Conservation (phyloP, 2,329 filamentous ascomycete species). For the Pyricularia sp. region DNA sequence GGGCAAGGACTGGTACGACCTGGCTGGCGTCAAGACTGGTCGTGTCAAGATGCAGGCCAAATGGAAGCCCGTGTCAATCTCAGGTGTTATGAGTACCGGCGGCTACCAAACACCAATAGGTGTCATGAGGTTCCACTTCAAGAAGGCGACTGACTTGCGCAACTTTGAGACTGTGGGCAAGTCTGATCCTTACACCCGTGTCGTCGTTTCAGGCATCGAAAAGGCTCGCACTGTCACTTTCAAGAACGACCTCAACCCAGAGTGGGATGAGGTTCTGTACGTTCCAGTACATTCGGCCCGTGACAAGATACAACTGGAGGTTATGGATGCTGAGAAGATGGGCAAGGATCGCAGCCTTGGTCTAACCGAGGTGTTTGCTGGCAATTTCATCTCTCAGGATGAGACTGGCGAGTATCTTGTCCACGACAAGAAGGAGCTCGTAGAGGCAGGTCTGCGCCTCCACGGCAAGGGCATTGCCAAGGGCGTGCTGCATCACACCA, state of each 20-base stretch:
- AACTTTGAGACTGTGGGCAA: constrained; percentile 95
- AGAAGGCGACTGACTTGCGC: constrained; percentile 66
- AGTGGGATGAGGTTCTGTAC: constrained; percentile 93
- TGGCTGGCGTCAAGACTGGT: constrained; percentile 67
- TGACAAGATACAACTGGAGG: constrained; percentile 77
- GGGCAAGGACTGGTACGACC: constrained; percentile 91
- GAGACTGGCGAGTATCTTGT: constrained; percentile 71
- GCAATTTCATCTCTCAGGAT: constrained; percentile 67
- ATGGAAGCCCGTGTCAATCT: constrained; percentile 88
- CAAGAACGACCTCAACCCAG: constrained; percentile 87
- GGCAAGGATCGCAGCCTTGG: constrained; percentile 85
- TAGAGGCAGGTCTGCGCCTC: constrained; percentile 56
- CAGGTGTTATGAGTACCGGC: constrained; percentile 62
- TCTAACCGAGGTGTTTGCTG: constrained; percentile 59
- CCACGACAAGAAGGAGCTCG: constrained; percentile 59
- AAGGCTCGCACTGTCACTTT: constrained; percentile 90
- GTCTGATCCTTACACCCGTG: constrained; percentile 86
- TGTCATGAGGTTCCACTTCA: constrained; percentile 88
- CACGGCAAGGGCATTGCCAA: constrained; percentile 63
- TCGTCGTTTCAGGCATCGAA: constrained; percentile 79
- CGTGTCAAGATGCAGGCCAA: constrained; percentile 82
- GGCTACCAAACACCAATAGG: constrained; percentile 91
- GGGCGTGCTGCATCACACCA: constrained; percentile 69
- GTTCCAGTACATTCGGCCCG: constrained; percentile 75
- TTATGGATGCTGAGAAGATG: constrained; percentile 92